These are phyloP conservation scores for Phytophthora aleatoria DNA, from an alignment of 352 stramenopile species.

Conservation along the genomic window DNA sequence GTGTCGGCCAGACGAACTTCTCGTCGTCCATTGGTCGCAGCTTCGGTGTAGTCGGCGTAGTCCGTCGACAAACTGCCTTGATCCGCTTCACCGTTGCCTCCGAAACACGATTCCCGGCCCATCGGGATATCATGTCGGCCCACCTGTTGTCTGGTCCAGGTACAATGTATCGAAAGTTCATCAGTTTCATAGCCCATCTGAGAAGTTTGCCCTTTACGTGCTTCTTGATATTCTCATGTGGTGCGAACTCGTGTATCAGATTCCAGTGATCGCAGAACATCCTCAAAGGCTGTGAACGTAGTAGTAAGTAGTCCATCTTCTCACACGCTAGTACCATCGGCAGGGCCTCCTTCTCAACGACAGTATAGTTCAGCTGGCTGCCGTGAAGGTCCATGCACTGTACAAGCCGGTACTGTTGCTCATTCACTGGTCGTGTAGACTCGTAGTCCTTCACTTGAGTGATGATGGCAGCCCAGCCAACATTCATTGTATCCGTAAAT, in stretches of 20 bases:
- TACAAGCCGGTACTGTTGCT: not conserved
- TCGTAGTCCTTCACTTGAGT: conserved; percentile 8
- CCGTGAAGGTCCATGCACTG: conserved; percentile 2
- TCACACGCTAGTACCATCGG: not conserved
- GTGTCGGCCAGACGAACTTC: not conserved
- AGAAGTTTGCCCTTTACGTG: not conserved
- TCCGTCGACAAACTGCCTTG: not conserved
- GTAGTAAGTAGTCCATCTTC: not conserved
- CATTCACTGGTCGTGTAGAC: not conserved
- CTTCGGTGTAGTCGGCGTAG: not conserved
- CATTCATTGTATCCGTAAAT: not conserved
- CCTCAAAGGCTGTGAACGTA: not conserved
- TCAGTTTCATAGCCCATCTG: not conserved
- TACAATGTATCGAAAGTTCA: not conserved
- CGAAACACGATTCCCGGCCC: not conserved
- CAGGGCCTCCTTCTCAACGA: not conserved
- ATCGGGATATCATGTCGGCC: not conserved
- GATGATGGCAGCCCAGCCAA: not conserved
- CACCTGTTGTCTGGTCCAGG: not conserved
- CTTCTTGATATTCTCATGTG: not conserved
- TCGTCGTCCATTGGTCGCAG: not conserved
- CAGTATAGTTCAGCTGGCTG: conserved; percentile 2
- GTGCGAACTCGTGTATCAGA: not conserved
- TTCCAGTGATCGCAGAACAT: conserved; percentile 1
- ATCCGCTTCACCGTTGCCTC: not conserved